phyloP scores from a whole-genome alignment of 2,329 filamentous ascomycete species.

The Pseudocercospora fuligena region DNA sequence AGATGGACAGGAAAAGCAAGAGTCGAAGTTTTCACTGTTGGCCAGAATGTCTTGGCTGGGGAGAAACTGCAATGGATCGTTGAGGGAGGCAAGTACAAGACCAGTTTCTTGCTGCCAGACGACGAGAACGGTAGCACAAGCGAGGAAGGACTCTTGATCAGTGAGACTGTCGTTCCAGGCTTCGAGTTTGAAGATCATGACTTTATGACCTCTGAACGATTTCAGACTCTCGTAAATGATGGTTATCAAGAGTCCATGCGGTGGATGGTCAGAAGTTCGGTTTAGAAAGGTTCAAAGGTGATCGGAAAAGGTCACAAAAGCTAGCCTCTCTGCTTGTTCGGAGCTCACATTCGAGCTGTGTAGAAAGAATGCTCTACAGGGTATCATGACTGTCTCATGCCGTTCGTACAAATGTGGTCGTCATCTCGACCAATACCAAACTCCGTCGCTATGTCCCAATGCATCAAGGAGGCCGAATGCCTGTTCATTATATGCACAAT shows the following conservation, averaged over 20 bases:
- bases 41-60: conserved; percentile 59
- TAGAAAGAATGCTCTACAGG: conserved; percentile 12
- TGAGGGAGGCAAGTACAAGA: conserved; percentile 70
- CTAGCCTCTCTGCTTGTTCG: neutral
- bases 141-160: conserved; percentile 63
- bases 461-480: neutral
- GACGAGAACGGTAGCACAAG: conserved; percentile 43
- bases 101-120: conserved; percentile 62
- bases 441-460: conserved; percentile 22
- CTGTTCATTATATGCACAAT: neutral
- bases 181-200: conserved; percentile 72
- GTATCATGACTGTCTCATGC: conserved; percentile 24
- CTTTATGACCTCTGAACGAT: conserved; percentile 60
- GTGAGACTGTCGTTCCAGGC: conserved; percentile 70
- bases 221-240: conserved; percentile 58
- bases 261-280: conserved; percentile 46
- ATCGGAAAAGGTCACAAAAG: neutral
- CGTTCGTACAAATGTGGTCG: conserved; percentile 3
- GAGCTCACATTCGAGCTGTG: neutral
- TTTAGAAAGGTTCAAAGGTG: conserved; percentile 4
- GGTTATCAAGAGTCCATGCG: conserved; percentile 56
- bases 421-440: conserved; percentile 13
- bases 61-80: conserved; percentile 72
- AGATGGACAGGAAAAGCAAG: conserved; percentile 47
- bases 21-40: conserved; percentile 69